Conservation (phyloP, 306 rosid genomes). For the Vicia faba region DNA sequence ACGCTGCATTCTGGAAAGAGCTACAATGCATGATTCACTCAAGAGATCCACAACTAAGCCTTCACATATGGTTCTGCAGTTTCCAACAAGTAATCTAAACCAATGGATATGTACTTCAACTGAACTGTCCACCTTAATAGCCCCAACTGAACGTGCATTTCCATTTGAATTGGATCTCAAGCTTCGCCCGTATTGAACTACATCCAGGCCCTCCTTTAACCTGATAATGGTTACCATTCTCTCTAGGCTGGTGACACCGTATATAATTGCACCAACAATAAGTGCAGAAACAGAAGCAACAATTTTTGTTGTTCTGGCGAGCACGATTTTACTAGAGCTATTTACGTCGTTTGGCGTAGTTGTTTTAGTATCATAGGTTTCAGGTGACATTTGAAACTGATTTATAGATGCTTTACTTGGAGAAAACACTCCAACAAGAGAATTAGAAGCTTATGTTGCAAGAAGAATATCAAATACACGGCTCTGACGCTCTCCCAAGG, state of each 20-base stretch:
- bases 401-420: conserved; percentile 75
- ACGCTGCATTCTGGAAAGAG: conserved; percentile 92
- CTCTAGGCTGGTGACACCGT: conserved; percentile 85
- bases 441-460: conserved; percentile 77
- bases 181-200: conserved; percentile 73
- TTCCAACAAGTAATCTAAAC: conserved; percentile 93
- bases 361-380: conserved; percentile 57
- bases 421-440: conserved; percentile 69
- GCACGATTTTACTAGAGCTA: conserved; percentile 48
- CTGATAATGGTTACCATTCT: conserved; percentile 77
- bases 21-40: conserved; percentile 80
- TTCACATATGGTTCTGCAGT: conserved; percentile 83
- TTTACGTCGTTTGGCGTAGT: conserved; percentile 59
- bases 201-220: conserved; percentile 84
- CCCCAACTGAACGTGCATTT: conserved; percentile 67
- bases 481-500: conserved; percentile 92
- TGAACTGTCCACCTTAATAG: conserved; percentile 60
- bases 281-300: conserved; percentile 93
- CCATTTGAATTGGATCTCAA: conserved; percentile 87
- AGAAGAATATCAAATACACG: conserved; percentile 95
- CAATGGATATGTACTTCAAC: conserved; percentile 86
- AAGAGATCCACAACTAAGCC: conserved; percentile 91
- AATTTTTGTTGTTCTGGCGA: conserved; percentile 65
- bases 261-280: conserved; percentile 70
- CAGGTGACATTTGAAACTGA: conserved; percentile 74